Evolutionary conservation across 805 yeast genomes (phyloP).

Genomic region (Kluyveromyces starmeri): DNA sequence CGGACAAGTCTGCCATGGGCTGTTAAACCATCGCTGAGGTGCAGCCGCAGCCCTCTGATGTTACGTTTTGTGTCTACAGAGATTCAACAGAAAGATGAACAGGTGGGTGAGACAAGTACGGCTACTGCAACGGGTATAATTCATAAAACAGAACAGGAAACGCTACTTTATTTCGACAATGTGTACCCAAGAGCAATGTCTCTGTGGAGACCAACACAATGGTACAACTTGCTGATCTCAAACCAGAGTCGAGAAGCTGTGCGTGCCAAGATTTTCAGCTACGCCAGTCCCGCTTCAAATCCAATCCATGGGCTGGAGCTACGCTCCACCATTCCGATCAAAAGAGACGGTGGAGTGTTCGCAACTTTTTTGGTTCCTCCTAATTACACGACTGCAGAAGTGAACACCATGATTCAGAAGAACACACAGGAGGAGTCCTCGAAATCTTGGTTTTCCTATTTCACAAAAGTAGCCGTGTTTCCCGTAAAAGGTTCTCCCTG

Average conservation of each 20-base stretch:
- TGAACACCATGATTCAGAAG: conserved; percentile 42
- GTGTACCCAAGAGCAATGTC: conserved; percentile 39
- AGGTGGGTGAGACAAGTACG: conserved; percentile 46
- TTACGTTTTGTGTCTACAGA: conserved; percentile 33
- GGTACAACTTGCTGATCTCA: conserved; percentile 32
- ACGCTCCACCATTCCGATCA: conserved; percentile 56
- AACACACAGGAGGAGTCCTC: conserved; percentile 37
- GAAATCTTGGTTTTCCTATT: conserved; percentile 31
- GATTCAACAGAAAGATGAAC: conserved; percentile 36
- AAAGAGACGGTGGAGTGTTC: conserved; percentile 90
- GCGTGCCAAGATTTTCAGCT: conserved; percentile 30
- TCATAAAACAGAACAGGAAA: conserved; percentile 39
- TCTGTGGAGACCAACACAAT: conserved; percentile 39
- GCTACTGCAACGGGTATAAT: conserved; percentile 53
- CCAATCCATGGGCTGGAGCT: conserved; percentile 39
- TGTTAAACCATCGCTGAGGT: no score
- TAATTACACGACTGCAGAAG: conserved; percentile 38
- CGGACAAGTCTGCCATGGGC: no score
- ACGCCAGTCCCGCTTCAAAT: conserved; percentile 32
- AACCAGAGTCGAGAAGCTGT: conserved; percentile 33
- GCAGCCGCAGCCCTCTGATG: no score
- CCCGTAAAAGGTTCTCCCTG: conserved; percentile 90
- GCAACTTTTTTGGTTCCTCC: conserved; percentile 63
- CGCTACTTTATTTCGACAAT: conserved; percentile 49
- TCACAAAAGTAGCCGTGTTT: conserved; percentile 47